Evolutionary conservation across 2,329 filamentous ascomycete genomes (phyloP).

Genomic region (Fusarium sp.): DNA sequence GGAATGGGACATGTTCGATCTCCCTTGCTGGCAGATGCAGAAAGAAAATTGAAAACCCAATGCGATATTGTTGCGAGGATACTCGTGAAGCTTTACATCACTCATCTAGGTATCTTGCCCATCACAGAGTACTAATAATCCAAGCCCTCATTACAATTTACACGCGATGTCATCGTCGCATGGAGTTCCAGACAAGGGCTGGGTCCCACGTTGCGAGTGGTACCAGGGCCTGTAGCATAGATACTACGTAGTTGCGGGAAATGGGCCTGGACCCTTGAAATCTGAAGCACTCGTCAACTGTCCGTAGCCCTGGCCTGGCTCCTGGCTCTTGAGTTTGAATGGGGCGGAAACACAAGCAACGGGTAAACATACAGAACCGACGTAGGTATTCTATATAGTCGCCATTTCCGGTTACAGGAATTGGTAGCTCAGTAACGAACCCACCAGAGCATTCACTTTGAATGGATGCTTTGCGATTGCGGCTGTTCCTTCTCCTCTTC

Average conservation of each 20-base stretch:
- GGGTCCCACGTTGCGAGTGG: neutral
- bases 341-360: constrained; percentile 10
- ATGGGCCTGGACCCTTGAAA: constrained; percentile 34
- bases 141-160: neutral
- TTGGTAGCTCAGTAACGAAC: constrained; percentile 10
- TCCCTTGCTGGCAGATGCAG: neutral
- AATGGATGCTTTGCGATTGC: constrained; percentile 6
- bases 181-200: neutral
- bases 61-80: neutral
- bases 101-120: neutral
- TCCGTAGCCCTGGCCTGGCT: constrained; percentile 19
- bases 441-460: neutral
- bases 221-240: neutral
- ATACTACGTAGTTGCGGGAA: constrained; percentile 15
- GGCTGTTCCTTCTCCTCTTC: constrained; percentile 1
- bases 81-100: neutral
- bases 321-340: constrained; percentile 2
- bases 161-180: constrained; percentile 3
- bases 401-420: constrained; percentile 18
- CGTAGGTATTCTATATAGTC: neutral
- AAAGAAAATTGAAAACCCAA: neutral
- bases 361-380: neutral
- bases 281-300: constrained; percentile 26
- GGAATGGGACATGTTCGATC: neutral
- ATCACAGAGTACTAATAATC: neutral